Conservation (phyloP, 2,329 filamentous ascomycete genomes). For the Fusarium mundagurra region DNA sequence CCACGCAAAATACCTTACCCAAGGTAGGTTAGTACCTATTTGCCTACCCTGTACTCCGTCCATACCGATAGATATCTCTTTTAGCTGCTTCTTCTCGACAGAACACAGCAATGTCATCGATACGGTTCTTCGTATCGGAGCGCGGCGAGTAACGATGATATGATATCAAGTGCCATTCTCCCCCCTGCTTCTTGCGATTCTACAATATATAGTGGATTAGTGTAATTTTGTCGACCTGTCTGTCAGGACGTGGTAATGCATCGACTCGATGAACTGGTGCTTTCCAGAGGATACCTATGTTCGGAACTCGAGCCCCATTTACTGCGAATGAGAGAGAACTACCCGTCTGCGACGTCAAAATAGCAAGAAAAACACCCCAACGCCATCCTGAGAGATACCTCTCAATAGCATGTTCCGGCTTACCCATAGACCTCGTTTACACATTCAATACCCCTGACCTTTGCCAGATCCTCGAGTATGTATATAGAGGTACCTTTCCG, state of each 20-base stretch:
- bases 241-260: background rate
- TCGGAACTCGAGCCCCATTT: background rate
- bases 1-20: background rate
- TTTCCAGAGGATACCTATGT: background rate
- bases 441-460: constrained; percentile 3
- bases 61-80: background rate
- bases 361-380: constrained; percentile 16
- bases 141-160: background rate
- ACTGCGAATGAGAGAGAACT: background rate
- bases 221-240: background rate
- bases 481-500: background rate
- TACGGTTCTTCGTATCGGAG: background rate
- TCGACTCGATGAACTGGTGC: constrained; percentile 7
- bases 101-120: background rate
- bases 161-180: constrained; percentile 1
- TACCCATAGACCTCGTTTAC: constrained; percentile 13
- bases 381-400: constrained; percentile 11
- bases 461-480: background rate
- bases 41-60: background rate
- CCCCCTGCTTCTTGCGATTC: background rate
- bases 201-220: constrained; percentile 12
- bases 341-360: background rate
- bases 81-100: background rate
- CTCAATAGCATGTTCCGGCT: constrained; percentile 4
- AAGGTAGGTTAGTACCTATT: background rate